Conservation (phyloP, 257 asterid species). For the Perilla frutescens region DNA sequence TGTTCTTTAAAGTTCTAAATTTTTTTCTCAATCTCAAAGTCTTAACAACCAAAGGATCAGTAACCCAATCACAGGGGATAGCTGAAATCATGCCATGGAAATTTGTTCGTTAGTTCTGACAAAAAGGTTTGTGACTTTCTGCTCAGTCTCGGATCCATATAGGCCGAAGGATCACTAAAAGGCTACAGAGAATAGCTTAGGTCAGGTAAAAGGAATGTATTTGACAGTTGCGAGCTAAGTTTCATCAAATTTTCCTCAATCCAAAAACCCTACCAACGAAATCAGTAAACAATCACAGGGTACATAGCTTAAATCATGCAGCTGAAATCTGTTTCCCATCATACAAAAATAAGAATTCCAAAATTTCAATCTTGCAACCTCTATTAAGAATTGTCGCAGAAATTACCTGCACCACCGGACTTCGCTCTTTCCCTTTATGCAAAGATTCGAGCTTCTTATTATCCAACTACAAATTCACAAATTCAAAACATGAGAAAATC, state of each 20-base stretch:
- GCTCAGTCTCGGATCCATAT: constrained; percentile 3
- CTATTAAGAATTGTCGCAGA: too few species aligned
- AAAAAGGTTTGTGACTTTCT: background rate
- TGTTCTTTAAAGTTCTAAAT: background rate
- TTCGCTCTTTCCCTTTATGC: constrained; percentile 60
- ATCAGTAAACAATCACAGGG: too few species aligned
- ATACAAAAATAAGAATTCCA: too few species aligned
- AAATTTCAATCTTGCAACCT: too few species aligned
- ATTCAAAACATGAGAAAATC: constrained; percentile 32
- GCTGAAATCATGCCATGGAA: background rate
- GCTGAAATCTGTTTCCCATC: too few species aligned
- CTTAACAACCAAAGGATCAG: too few species aligned
- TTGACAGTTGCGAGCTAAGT: too few species aligned
- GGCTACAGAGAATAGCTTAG: background rate
- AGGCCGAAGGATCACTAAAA: background rate
- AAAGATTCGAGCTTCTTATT: constrained; percentile 67
- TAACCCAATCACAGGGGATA: background rate
- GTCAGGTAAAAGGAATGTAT: too few species aligned
- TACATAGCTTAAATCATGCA: too few species aligned
- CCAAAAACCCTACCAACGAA: too few species aligned
- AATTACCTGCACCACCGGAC: constrained; percentile 78
- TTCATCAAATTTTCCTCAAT: too few species aligned
- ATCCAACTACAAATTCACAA: constrained; percentile 59
- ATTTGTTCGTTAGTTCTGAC: background rate
- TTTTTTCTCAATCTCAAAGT: constrained; percentile 18